phyloP scores from a whole-genome alignment of 768 basidiomycete species.

The Pulveroboletus ravenelii region DNA sequence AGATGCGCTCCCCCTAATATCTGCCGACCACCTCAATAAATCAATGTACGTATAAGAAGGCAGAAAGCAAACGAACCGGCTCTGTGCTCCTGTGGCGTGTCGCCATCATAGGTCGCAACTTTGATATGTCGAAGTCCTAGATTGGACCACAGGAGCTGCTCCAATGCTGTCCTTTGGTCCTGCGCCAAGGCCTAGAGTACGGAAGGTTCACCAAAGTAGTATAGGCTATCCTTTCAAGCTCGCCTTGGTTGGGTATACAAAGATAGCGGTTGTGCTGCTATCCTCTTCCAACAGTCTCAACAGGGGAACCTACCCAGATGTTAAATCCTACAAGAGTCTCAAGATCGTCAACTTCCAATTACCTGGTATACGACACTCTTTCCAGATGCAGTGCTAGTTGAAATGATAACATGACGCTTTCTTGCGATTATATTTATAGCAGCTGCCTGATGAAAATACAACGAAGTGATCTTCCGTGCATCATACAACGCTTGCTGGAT shows the following conservation, averaged over 20 bases:
- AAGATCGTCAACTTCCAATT: background rate
- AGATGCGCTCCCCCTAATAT: constrained; percentile 66
- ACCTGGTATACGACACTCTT: constrained; percentile 89
- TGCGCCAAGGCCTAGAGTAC: constrained; percentile 72
- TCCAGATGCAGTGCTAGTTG: constrained; percentile 86
- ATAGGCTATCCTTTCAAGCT: background rate
- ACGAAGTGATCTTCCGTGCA: constrained; percentile 53
- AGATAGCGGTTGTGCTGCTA: constrained; percentile 60
- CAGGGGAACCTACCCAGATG: constrained; percentile 55
- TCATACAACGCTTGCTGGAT: constrained; percentile 52
- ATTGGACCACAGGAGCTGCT: constrained; percentile 58
- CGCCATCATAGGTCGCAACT: constrained; percentile 83
- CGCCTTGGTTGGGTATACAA: constrained; percentile 88
- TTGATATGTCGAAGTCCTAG: constrained; percentile 58
- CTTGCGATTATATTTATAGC: constrained; percentile 61
- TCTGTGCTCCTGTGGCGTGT: constrained; percentile 70
- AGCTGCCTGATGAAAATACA: constrained; percentile 68
- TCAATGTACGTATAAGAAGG: background rate
- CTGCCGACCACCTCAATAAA: constrained; percentile 29
- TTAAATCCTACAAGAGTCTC: background rate
- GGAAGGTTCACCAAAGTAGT: background rate
- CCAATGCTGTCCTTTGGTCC: constrained; percentile 71
- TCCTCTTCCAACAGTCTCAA: constrained; percentile 63
- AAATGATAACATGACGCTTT: constrained; percentile 75
- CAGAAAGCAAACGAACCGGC: constrained; percentile 37